Evolutionary conservation across 2,329 filamentous ascomycete genomes (phyloP), one percentile per base, ranked within the genome.

Genomic region (Fusarium floridanum): DNA sequence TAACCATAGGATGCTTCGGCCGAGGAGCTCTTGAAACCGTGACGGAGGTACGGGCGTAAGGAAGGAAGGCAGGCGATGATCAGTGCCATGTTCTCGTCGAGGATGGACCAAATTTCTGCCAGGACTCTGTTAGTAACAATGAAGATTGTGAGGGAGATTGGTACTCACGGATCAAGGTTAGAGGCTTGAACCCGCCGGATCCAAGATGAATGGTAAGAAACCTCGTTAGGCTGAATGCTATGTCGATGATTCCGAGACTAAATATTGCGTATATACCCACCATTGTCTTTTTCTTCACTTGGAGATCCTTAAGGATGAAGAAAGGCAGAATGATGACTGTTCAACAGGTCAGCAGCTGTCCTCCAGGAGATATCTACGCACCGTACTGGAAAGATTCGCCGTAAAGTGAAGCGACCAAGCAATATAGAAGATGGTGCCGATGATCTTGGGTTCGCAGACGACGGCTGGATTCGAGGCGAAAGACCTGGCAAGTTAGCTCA

Each of bases 151-250:
- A 48, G 6, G 43, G 12, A 24, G 20, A 1, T 16, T 8, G 43
- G 4, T 14, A 48, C 43, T 48, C 22, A 48, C 43, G 43, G 22
- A 48, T 48, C 43, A 48, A 9, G 4, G 43, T 48, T 2, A 48
- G 14, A 24, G 43, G 43, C 12, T 48, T 48, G 43, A 48, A 48
- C 43, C 20, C 43, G 20, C 22, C 20, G 7, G 43, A 48, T 24
- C 43, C 43, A 24, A 71, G 59, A 12, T 68, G 62, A 3, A 78
- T 61, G 5, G 64, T 68, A 4, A 78, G 24, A n/a, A 73, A 77
- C 4, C 76, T 74, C 3, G 76, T 63, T 5, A 77, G 16, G 1
- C 74, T 71, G 17, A 77, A 75, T 3, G 75, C 62, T 9, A 77
- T 75, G 4, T 77, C 74, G 14, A 77, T 53, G 0, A 76, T 17